A percentile compares a stretch with the other conserved stretches of the same genome.
phyloP scores from a whole-genome alignment of 306 rosid species.

The Sindora glabra region DNA sequence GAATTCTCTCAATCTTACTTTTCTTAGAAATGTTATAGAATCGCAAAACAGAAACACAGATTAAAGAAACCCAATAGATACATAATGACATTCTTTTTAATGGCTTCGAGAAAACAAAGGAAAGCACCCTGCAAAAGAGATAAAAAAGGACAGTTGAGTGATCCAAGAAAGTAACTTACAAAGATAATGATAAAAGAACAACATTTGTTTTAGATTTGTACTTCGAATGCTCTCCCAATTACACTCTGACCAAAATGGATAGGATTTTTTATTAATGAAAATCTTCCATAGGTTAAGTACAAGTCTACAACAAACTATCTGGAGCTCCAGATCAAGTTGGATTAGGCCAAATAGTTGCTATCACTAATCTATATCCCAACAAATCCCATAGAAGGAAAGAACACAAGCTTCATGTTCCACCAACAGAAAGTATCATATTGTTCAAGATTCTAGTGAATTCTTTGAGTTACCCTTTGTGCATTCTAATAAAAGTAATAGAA shows the following conservation, averaged over 20 bases:
- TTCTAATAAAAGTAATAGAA: not conserved
- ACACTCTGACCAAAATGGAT: not conserved
- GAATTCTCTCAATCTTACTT: conserved; percentile 93
- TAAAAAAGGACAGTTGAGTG: not conserved
- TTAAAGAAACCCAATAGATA: conserved; percentile 64
- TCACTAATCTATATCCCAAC: not conserved
- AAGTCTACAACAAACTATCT: conserved; percentile 3
- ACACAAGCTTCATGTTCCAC: not conserved
- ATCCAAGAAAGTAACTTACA: conserved; percentile 9
- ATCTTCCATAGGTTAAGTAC: not conserved
- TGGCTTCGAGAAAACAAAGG: conserved; percentile 83
- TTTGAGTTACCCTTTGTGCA: not conserved
- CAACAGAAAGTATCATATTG: not conserved
- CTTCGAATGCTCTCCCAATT: not conserved
- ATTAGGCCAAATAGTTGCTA: not conserved
- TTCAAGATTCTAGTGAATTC: not conserved
- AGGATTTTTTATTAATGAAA: not conserved
- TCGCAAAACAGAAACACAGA: conserved; percentile 58
- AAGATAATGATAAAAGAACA: conserved; percentile 5
- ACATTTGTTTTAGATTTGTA: not conserved
- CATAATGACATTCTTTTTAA: conserved; percentile 68
- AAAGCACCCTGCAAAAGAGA: conserved; percentile 68
- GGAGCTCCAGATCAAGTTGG: not conserved
- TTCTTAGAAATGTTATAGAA: conserved; percentile 84
- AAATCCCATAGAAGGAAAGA: too few species aligned